phyloP scores from a whole-genome alignment of 2,329 filamentous ascomycete species.

The Scedosporium aurantiacum region DNA sequence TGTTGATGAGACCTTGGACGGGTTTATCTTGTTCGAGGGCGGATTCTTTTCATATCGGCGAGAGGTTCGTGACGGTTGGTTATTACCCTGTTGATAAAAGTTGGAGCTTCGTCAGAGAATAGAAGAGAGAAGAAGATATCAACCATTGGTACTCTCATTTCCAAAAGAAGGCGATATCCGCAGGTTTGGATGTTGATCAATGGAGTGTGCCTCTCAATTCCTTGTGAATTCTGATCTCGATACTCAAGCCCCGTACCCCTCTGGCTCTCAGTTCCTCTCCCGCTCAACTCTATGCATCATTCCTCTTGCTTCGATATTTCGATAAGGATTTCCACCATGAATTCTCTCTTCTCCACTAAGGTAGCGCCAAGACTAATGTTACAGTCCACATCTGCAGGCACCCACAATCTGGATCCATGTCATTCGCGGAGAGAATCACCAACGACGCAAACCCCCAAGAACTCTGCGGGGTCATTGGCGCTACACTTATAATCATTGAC shows the following conservation, averaged over 20 bases:
- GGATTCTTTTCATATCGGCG: slow-evolving; percentile 60
- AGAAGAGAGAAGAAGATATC: background rate
- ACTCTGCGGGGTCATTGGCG: slow-evolving; percentile 47
- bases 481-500: slow-evolving; percentile 57
- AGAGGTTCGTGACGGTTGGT: slow-evolving; percentile 35
- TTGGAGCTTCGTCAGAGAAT: slow-evolving; percentile 29
- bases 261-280: slow-evolving; percentile 31
- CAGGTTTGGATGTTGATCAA: background rate
- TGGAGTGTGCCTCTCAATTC: slow-evolving; percentile 37
- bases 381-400: slow-evolving; percentile 66
- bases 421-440: slow-evolving; percentile 49
- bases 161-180: background rate
- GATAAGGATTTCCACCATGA: slow-evolving; percentile 55
- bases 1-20: slow-evolving; percentile 48
- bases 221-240: slow-evolving; percentile 59
- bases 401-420: slow-evolving; percentile 62
- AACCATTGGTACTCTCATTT: background rate
- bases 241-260: slow-evolving; percentile 50
- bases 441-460: slow-evolving; percentile 50
- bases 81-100: slow-evolving; percentile 53
- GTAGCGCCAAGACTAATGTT: slow-evolving; percentile 56
- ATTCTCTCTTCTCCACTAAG: slow-evolving; percentile 53
- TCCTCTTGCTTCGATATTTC: slow-evolving; percentile 41
- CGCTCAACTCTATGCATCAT: slow-evolving; percentile 42
- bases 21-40: slow-evolving; percentile 52